Evolutionary conservation across 176 grass and related monocot species (phyloP), one percentile per base, ranked within the genome.

Genomic region (Miscanthus lutarioriparius): DNA sequence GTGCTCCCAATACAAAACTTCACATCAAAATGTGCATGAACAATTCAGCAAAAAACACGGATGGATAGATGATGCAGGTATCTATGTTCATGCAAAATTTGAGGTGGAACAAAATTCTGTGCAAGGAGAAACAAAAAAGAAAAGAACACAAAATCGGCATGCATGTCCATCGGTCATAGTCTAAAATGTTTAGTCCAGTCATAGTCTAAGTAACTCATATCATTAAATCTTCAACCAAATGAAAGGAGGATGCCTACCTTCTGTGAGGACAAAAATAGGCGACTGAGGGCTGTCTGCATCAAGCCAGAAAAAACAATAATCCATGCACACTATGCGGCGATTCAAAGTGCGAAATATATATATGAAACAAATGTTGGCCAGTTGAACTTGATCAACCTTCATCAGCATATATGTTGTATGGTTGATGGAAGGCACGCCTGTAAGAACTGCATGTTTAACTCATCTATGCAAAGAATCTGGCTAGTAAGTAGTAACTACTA

Each of bases 141-240:
- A n/a, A 56, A 54, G 51, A 54, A 54, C 53, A 56, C 7, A 58
- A 10, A 23, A 23, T 58, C 8, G 0, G 54, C 54, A 58, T 58
- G 8, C 54, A 10, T 56, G 53, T 56, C 53, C 0, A 56, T n/a
- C 53, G 20, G 2, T n/a, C 53, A 56, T n/a, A 56, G 19, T 22
- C 53, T 53, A 10, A 10, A 23, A 59, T 59, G 67, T 51, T 80
- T 80, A 14, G 78, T 37, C 41, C 22, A 54, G 79, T 81, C 79
- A 56, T 37, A 81, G 20, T 81, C 66, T 54, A 38, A 13, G 17
- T 11, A 54, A 23, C 62, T 25, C 8, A 6, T 66, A 56, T 44
- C 44, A 33, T 79, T 62, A 62, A 64, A 25, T 72, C 13, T 45
- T 74, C 75, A 65, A 71, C 74, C 81, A 79, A 84, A 67, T 44